Conservation (phyloP, 495 filamentous ascomycete genomes). For the Amorphotheca resinae region DNA sequence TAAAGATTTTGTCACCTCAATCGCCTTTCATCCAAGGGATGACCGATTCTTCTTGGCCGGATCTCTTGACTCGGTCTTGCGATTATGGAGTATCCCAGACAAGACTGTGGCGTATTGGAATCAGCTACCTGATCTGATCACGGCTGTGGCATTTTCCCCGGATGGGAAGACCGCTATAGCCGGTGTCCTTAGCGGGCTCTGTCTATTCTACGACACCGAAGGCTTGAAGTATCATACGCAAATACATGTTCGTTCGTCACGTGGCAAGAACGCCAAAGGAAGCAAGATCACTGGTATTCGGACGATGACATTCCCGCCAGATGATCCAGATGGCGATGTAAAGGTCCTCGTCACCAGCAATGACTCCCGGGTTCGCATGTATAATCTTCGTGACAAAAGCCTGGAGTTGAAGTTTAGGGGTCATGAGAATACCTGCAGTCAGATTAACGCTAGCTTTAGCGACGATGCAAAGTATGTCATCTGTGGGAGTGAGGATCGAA, state of each 20-base stretch:
- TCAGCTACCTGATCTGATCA: slow-evolving; percentile 71
- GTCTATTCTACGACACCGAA: slow-evolving; percentile 91
- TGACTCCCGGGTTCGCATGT: slow-evolving; percentile 86
- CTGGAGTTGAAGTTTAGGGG: slow-evolving; percentile 87
- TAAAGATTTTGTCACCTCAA: slow-evolving; percentile 88
- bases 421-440: slow-evolving; percentile 81
- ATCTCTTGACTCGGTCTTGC: slow-evolving; percentile 80
- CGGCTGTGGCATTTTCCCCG: slow-evolving; percentile 84
- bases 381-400: slow-evolving; percentile 71
- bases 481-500: slow-evolving; percentile 85
- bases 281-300: slow-evolving; percentile 96
- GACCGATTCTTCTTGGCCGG: slow-evolving; percentile 96
- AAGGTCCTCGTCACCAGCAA: slow-evolving; percentile 90
- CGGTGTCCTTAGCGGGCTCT: slow-evolving; percentile 73
- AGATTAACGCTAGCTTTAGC: slow-evolving; percentile 82
- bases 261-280: slow-evolving; percentile 87
- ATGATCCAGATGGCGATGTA: slow-evolving; percentile 54
- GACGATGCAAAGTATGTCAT: slow-evolving; percentile 82
- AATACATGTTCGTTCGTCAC: slow-evolving; percentile 78
- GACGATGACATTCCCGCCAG: slow-evolving; percentile 50
- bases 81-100: slow-evolving; percentile 96
- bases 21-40: slow-evolving; percentile 89
- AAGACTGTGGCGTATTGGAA: slow-evolving; percentile 84
- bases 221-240: slow-evolving; percentile 73
- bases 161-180: slow-evolving; percentile 86